These are phyloP conservation scores for Plasmodium vivax DNA, from an alignment of 169 alveolate species.

Conservation along the genomic window DNA sequence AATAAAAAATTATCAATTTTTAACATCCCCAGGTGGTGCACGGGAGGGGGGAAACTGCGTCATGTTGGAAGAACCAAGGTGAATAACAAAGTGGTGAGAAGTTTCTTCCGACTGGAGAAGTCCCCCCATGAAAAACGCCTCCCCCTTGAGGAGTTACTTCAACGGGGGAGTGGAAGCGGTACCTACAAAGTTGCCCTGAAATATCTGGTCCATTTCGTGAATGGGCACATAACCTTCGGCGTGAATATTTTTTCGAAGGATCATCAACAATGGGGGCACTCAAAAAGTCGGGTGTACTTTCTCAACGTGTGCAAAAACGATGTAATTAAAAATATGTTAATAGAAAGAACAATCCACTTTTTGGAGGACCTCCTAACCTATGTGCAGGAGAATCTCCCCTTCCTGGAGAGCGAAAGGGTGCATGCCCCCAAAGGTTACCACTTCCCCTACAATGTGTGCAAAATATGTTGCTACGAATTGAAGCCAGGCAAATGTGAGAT, in stretches of 20 bases:
- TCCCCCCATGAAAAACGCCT: neutral
- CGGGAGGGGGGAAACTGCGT: neutral
- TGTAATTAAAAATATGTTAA: constrained; percentile 30
- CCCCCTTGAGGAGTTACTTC: constrained; percentile 4
- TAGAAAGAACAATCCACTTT: constrained; percentile 45
- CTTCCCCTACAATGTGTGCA: neutral
- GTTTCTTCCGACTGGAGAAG: neutral
- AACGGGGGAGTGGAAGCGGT: neutral
- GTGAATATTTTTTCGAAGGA: constrained; percentile 31
- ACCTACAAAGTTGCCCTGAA: constrained; percentile 22
- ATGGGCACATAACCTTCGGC: constrained; percentile 45
- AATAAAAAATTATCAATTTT: constrained; percentile 42
- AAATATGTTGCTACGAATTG: constrained; percentile 58
- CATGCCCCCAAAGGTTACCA: neutral
- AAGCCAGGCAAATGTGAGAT: neutral
- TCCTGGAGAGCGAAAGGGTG: neutral
- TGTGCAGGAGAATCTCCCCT: neutral
- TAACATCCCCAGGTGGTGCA: constrained; percentile 1
- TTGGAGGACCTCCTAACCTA: constrained; percentile 42
- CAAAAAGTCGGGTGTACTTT: constrained; percentile 17
- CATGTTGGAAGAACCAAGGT: neutral
- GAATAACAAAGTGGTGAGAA: constrained; percentile 16
- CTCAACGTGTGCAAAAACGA: constrained; percentile 32
- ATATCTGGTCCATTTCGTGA: constrained; percentile 49
- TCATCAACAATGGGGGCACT: constrained; percentile 12